Percentiles rank a stretch among this genome's conserved stretches.
Evolutionary conservation across 1,284 basidiomycete genomes (phyloP).

Genomic region (Mycosarcoma maydis): DNA sequence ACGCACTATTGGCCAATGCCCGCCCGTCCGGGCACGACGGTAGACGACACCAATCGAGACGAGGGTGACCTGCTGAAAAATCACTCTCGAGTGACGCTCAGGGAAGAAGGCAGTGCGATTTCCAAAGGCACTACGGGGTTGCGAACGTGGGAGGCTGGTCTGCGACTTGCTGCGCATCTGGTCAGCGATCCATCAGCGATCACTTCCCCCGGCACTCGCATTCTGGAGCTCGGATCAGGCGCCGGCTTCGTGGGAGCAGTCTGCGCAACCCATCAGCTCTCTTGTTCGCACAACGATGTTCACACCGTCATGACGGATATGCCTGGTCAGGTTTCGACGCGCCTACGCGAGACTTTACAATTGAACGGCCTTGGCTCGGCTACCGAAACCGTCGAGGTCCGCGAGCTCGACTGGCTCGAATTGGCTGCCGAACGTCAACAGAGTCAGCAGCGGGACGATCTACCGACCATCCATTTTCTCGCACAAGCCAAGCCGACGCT

Average conservation of each 20-base stretch:
- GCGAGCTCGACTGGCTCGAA: constrained; percentile 48
- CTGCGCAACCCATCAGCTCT: constrained; percentile 25
- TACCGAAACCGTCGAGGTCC: constrained; percentile 8
- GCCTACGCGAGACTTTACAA: constrained; percentile 28
- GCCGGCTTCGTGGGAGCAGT: constrained; percentile 46
- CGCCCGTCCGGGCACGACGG: not conserved
- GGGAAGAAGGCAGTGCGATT: constrained; percentile 43
- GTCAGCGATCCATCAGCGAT: constrained; percentile 20
- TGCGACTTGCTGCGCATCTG: constrained; percentile 39
- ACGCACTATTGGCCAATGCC: constrained; percentile 30
- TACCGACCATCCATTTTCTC: constrained; percentile 35
- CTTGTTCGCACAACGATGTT: not conserved
- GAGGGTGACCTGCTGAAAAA: constrained; percentile 12
- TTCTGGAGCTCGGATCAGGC: constrained; percentile 51
- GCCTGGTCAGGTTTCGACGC: constrained; percentile 38
- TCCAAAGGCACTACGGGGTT: constrained; percentile 48
- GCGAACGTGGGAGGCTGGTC: constrained; percentile 49
- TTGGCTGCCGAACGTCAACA: constrained; percentile 37
- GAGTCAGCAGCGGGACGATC: constrained; percentile 37
- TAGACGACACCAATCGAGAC: not conserved
- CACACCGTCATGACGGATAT: constrained; percentile 43
- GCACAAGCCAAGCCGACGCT: constrained; percentile 31
- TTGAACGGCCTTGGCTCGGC: constrained; percentile 17
- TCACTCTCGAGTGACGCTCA: constrained; percentile 24
- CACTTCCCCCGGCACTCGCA: constrained; percentile 19